Evolutionary conservation across 805 yeast species (phyloP).

Genomic region (Candida andamanensis): DNA sequence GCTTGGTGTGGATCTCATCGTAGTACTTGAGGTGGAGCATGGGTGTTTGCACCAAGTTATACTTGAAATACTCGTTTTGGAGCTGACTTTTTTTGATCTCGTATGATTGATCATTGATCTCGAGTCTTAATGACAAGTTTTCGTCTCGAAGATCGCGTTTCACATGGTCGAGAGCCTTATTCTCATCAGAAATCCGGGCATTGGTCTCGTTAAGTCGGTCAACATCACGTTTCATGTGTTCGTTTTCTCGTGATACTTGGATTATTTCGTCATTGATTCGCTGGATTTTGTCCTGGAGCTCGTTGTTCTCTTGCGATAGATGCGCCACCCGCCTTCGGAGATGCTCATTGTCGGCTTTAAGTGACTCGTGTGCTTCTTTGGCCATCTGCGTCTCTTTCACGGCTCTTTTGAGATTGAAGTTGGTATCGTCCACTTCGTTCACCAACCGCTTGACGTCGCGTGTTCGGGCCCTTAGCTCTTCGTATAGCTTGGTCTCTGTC

Average conservation of each 20-base stretch:
- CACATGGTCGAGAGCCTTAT: background rate
- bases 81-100: slow-evolving; percentile 3
- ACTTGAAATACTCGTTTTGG: slow-evolving; percentile 5
- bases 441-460: background rate
- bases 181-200: background rate
- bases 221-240: too few species aligned
- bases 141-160: background rate
- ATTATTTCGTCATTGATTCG: slow-evolving; percentile 2
- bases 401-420: background rate
- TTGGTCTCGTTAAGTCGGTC: background rate
- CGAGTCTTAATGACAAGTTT: slow-evolving; percentile 4
- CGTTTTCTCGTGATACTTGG: background rate
- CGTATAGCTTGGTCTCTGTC: background rate
- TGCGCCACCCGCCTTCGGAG: background rate
- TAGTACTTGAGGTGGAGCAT: slow-evolving; percentile 5
- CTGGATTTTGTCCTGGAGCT: background rate
- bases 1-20: slow-evolving; percentile 5
- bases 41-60: slow-evolving; percentile 6
- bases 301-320: background rate
- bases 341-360: background rate
- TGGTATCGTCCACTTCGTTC: background rate
- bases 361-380: background rate
- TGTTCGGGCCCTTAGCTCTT: background rate
- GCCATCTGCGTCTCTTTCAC: background rate
- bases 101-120: slow-evolving; percentile 7